A percentile compares a stretch with the other conserved stretches of the same genome.
Conservation (phyloP, 169 alveolate species). For the Toxoplasma gondii region DNA sequence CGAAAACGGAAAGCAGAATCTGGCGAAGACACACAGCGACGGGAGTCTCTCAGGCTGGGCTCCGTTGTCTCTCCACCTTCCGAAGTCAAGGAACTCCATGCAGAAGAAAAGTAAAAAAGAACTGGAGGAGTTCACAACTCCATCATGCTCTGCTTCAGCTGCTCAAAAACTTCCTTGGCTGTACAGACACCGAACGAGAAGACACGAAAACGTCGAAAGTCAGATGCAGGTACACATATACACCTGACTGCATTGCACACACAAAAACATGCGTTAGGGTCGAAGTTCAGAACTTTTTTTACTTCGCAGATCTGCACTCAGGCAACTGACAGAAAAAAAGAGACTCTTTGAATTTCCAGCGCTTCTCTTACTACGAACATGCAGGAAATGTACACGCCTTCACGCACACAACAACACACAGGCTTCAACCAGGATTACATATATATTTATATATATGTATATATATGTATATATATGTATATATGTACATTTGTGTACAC, state of each 20-base stretch:
- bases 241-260: not conserved
- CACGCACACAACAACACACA: too few relatives aligned
- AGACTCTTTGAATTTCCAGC: not conserved
- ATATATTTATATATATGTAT: not conserved
- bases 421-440: not conserved
- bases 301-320: not conserved
- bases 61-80: too few relatives aligned
- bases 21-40: not conserved
- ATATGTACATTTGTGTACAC: not conserved
- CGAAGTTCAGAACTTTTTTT: not conserved
- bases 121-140: not conserved
- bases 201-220: not conserved
- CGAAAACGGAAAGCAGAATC: not conserved
- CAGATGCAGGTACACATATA: not conserved
- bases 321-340: not conserved
- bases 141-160: not conserved
- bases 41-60: not conserved
- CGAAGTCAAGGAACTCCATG: too few relatives aligned
- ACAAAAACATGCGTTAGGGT: not conserved
- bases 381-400: too few relatives aligned
- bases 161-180: slow-evolving; percentile 26
- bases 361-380: too few relatives aligned
- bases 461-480: not conserved
- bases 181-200: not conserved
- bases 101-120: too few relatives aligned